Conservation (phyloP, 192 early-diverging fungal genomes). For the Coemansia sp. region DNA sequence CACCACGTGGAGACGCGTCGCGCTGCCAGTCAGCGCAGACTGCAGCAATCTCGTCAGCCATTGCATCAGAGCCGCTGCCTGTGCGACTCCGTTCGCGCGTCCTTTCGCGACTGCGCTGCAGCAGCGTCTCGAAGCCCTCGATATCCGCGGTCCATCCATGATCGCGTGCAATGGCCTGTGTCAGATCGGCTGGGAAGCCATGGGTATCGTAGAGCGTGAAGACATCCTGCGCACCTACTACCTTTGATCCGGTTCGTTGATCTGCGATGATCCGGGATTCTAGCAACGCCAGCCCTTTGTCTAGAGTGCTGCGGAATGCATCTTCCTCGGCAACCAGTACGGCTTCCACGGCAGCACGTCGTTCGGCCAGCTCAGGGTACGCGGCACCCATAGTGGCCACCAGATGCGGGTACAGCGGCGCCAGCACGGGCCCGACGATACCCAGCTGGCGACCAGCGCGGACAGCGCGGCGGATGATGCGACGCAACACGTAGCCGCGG, state of each 20-base stretch:
- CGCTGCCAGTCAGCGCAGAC: conserved; percentile 74
- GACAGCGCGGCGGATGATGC: conserved; percentile 91
- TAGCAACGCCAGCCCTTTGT: conserved; percentile 92
- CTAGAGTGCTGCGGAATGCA: conserved; percentile 88
- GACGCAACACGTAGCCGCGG: conserved; percentile 96
- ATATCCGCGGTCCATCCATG: conserved; percentile 82
- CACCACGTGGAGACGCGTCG: conserved; percentile 60
- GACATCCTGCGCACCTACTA: conserved; percentile 79
- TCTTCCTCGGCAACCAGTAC: conserved; percentile 92
- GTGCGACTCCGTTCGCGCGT: conserved; percentile 31
- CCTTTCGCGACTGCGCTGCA: conserved; percentile 73
- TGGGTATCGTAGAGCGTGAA: conserved; percentile 97
- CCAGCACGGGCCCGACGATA: conserved; percentile 81
- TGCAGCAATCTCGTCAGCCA: conserved; percentile 83
- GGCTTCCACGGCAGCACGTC: conserved; percentile 75
- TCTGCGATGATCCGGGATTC: conserved; percentile 59
- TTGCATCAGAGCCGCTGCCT: no score
- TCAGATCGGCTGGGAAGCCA: conserved; percentile 97
- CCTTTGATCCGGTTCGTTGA: conserved; percentile 23
- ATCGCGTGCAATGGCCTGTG: conserved; percentile 95
- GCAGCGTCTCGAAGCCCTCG: conserved; percentile 71
- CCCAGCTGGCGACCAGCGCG: conserved; percentile 89
- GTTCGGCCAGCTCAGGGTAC: conserved; percentile 83
- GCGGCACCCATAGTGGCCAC: conserved; percentile 84
- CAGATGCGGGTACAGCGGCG: conserved; percentile 87